These are phyloP conservation scores for Metschnikowia drakensbergensis DNA, from an alignment of 805 yeast genomes.

Conservation along the genomic window DNA sequence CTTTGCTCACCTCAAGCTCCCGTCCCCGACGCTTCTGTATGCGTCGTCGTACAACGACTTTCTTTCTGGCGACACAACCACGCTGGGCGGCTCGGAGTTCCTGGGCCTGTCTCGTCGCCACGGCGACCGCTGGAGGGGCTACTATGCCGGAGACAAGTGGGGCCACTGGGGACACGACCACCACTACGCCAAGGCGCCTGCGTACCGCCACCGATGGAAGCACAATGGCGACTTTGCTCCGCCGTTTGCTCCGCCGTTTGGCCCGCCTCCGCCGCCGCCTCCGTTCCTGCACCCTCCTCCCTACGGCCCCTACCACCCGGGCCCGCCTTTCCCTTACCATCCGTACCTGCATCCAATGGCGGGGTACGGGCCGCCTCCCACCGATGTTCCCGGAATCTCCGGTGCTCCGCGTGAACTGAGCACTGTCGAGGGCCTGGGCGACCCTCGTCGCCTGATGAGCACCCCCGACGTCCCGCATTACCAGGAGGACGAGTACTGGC, in stretches of 20 bases:
- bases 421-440: not conserved
- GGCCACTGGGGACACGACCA: conserved; percentile 1
- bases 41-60: conserved; percentile 8
- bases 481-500: conserved; percentile 1
- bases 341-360: conserved; percentile 2
- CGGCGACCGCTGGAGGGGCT: not conserved
- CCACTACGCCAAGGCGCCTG: conserved; percentile 1
- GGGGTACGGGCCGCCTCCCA: not conserved
- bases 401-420: not conserved
- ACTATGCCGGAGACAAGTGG: not conserved
- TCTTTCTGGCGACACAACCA: conserved; percentile 1
- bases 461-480: not conserved
- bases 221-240: not conserved
- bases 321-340: conserved; percentile 5
- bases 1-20: conserved; percentile 6
- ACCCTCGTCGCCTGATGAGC: not conserved
- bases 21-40: conserved; percentile 14
- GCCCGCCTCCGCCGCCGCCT: conserved; percentile 14
- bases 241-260: conserved; percentile 6
- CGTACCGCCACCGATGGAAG: not conserved
- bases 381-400: not conserved
- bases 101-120: not conserved
- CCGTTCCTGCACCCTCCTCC: conserved; percentile 7
- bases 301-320: not conserved
- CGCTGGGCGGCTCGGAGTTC: conserved; percentile 4